Evolutionary conservation across 495 filamentous ascomycete species (phyloP).

Genomic region (Stereocaulon alpinum): DNA sequence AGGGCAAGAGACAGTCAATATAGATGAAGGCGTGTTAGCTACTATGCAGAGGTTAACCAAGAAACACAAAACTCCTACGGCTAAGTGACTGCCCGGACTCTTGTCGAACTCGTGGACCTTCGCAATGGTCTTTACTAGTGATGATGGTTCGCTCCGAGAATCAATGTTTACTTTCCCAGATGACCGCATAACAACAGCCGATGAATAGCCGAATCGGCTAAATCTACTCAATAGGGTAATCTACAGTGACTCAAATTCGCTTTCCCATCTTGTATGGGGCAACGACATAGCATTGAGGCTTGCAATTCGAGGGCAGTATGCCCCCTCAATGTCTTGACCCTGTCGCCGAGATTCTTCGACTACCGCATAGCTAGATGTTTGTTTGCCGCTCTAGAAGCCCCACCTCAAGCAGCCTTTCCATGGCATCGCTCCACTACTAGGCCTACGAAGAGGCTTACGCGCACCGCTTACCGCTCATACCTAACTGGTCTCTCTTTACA

Average conservation of each 20-base stretch:
- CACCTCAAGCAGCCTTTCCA: background rate
- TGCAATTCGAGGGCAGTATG: no score
- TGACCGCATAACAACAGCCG: constrained; percentile 8
- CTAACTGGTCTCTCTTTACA: background rate
- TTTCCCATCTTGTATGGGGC: no score
- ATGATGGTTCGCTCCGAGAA: background rate
- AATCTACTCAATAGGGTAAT: background rate
- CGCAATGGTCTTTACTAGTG: background rate
- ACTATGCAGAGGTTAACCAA: background rate
- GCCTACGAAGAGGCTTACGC: background rate
- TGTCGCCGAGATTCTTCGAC: background rate
- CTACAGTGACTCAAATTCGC: no score
- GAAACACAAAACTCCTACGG: background rate
- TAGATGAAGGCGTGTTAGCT: background rate
- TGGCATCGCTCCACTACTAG: background rate
- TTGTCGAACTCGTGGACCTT: background rate
- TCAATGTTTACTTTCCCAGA: background rate
- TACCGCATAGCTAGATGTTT: no score
- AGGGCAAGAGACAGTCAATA: background rate
- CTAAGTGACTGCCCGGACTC: background rate
- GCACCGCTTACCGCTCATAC: no score
- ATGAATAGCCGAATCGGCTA: background rate
- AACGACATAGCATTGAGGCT: no score
- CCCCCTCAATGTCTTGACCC: no score
- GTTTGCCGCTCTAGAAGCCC: background rate